Evolutionary conservation across 1,139 yeast species (phyloP), one percentile per base, ranked within the genome.

Genomic region (Komagataea norvegica): DNA sequence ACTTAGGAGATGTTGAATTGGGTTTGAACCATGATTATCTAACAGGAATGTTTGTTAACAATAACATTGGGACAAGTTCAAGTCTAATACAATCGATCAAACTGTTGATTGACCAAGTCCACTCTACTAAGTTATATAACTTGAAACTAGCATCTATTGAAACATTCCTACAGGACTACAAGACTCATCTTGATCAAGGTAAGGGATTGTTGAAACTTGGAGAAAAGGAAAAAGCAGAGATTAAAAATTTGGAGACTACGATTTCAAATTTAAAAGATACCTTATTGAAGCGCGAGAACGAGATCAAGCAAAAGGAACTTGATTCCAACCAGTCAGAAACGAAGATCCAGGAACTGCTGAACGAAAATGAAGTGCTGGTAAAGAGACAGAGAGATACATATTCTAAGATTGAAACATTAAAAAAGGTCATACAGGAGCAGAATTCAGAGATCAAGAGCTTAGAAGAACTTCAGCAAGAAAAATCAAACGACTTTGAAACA

Each of bases 1-100:
- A 62, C 29, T 54, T 81, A 27, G 89, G 82, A 48, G 84, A 79
- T 41, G 64, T 70, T 33, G 63, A 81, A 8, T 57, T 79, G 39
- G 81, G 82, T 3, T 65, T 76, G 24, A 70, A 74, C 39, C 69
- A 75, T 17, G 72, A 70, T 44, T 67, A 74, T 6, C 66, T 76
- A 34, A 69, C 80, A 21, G 89, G 88, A 1, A 70, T 78, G 30
- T 79, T 76, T 55, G 73, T 74, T 48, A 79, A 77, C 54, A 74
- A 81, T 19, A 76, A 79, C 23, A 70, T 79, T 19, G 70, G 77
- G 3, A 71, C 75, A 29, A 67, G 80, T 29, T 65, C 74, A 4
- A 70, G 70, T 30, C 61, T 82, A 37, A 82, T 71, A 33, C 60
- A 59, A 19, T 65, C 74, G 1, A 65, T 73, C 24, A 68, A 67